Base-by-base conservation (phyloP, 2,329 filamentous ascomycete species). In the Microsporum audouinii region DNA sequence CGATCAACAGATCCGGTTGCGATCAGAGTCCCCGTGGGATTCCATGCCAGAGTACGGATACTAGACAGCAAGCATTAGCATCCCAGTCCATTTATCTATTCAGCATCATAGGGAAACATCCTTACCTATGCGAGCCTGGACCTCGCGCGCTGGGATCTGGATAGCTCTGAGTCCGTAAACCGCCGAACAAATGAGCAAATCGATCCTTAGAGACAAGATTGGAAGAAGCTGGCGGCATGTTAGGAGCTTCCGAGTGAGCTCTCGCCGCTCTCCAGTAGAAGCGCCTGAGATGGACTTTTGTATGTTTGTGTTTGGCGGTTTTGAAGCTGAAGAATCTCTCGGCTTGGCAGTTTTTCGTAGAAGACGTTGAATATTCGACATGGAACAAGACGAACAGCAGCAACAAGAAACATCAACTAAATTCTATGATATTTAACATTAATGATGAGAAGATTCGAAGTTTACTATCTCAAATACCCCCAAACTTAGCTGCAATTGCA, bases 1-100 rank as follows among this genome's bases (percentile, higher is more conserved):
- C 92, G 91, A 75, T 97, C 88, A 6, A 92, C 89, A 2, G 89
- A 88, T 1, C 90, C 91, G 0, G 91, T 95, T 0, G 92, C 92
- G 63, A 97, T 85, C 63, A 94, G 79, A 6, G 84, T 88, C 38
- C 92, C 91, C 0, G 89, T 79, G 0, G 91, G 89, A 66, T 92
- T 96, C 92, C 92, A 97, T 43, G 88, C 86, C 66, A 97, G 86
- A 1, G 88, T 87, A 45, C 88, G 85, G 61, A 95, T 80, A 65
- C 87, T 66, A 65, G 43, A 69, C 69, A 65, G 79, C 77, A 63
- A 51, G 36, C 31, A 12, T 36, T 23, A 34, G 17, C 47, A 58
- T 10, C 38, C 7, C 17, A 47, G 14, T 6, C 33, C 10, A 53
- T 23, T 33, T 29, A 2, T 8, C 27, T 27, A 29, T 47, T 23